A percentile compares a stretch with the other conserved stretches of the same genome.
Conservation (phyloP, 192 early-diverging fungal genomes). For the Pilaira anomala region DNA sequence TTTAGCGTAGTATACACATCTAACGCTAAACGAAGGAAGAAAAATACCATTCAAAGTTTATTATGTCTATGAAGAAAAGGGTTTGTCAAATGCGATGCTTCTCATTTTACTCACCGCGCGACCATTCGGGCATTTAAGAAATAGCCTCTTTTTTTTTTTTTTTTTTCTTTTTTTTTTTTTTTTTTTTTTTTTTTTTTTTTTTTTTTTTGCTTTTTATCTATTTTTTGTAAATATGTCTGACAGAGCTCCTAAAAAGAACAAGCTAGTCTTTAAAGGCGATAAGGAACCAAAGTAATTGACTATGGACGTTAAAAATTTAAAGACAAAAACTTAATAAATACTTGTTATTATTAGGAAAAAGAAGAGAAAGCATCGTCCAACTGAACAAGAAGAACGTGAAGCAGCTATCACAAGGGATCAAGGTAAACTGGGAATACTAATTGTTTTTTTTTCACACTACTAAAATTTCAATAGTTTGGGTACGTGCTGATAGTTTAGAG, state of each 20-base stretch:
- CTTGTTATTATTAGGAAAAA: slow-evolving; percentile 39
- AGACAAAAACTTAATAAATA: not conserved
- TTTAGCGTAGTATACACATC: no score
- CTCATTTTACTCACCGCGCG: no score
- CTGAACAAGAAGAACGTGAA: slow-evolving; percentile 39
- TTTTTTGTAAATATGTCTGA: slow-evolving; percentile 22
- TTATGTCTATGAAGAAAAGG: no score
- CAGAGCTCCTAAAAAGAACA: slow-evolving; percentile 36
- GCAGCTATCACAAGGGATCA: slow-evolving; percentile 42
- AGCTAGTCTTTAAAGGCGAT: slow-evolving; percentile 63
- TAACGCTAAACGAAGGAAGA: no score
- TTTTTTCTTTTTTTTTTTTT: no score
- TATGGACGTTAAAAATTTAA: not conserved
- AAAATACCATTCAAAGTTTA: no score
- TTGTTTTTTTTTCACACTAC: slow-evolving; percentile 2
- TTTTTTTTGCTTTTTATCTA: no score
- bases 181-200: no score
- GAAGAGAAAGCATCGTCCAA: slow-evolving; percentile 54
- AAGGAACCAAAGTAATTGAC: slow-evolving; percentile 48
- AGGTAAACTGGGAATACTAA: slow-evolving; percentile 1
- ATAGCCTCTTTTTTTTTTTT: no score
- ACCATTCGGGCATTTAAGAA: no score
- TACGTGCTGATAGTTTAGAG: slow-evolving; percentile 49
- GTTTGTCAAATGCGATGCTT: no score
- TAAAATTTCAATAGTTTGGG: slow-evolving; percentile 55